Evolutionary conservation across 805 yeast genomes (phyloP), one percentile per base, ranked within the genome.

Genomic region (Yamadazyma olivae): DNA sequence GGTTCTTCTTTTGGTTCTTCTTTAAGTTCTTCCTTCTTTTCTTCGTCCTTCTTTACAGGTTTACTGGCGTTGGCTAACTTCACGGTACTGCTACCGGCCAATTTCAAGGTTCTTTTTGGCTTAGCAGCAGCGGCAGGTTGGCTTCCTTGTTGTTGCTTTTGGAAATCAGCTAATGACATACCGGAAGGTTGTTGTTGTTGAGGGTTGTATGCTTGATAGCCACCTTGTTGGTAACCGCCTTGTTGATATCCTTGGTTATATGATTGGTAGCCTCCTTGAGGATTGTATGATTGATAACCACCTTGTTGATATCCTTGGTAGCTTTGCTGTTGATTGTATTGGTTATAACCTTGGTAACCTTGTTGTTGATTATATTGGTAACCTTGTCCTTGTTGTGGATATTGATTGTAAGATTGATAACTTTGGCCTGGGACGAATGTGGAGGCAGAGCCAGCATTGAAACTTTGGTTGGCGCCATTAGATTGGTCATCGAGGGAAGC

Each of bases 141-240:
- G 40, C 51, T 64, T 21, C 67, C 72, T 38, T 70, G 60, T 54
- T 79, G 74, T 55, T 81, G 85, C 56, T 81, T 81, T 56, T 84
- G 82, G 65, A 79, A 87, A 47, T 86, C 95, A 36, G 88, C 95
- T 50, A 87, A 71, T 26, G 90, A 75, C 87, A 86, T 79, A 7
- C 67, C 55, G 4, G 30, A 12, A 31, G 32, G 34, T 44, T 52
- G 51, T 29, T 39, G 36, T 32, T 33, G 40, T 50, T 49, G 56
- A 38, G 50, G 56, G 39, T 33, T 17, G n/a, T 35, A 30, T 3
- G 40, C 32, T 27, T 32, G 38, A 17, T 35, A 48, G 32, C 35
- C 35, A 30, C 40, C 33, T 30, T 43, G 48, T 33, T 50, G 46
- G 41, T 49, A 39, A n/a, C n/a, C n/a, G n/a, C n/a, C n/a, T n/a